These are phyloP conservation scores for Oleoguttula mirabilis DNA, from an alignment of 495 filamentous ascomycete genomes.

Conservation along the genomic window DNA sequence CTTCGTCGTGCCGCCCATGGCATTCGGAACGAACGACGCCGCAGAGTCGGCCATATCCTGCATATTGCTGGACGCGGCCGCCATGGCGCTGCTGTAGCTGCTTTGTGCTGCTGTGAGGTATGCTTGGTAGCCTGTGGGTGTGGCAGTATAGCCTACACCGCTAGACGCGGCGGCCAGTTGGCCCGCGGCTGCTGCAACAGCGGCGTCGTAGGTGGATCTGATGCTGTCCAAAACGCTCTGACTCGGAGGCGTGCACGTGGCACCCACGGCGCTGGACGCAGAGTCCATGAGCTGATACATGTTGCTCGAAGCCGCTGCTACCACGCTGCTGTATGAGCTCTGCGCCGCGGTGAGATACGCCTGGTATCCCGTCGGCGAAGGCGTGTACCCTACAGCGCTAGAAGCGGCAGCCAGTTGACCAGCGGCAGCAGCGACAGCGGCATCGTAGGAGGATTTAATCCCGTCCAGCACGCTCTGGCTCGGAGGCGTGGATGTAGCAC, in stretches of 20 bases:
- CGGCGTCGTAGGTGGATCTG: conserved; percentile 37
- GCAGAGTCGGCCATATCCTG: too few relatives aligned
- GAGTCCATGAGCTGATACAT: conserved; percentile 34
- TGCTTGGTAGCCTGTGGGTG: conserved; percentile 32
- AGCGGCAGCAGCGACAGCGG: too few relatives aligned
- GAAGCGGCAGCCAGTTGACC: too few relatives aligned
- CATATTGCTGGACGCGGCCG: conserved; percentile 39
- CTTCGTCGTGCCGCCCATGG: neutral
- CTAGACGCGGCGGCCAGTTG: conserved; percentile 54
- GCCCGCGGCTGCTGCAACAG: conserved; percentile 38
- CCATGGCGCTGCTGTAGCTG: conserved; percentile 37
- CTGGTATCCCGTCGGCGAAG: too few relatives aligned
- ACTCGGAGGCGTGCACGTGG: conserved; percentile 32
- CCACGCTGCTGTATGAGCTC: conserved; percentile 35
- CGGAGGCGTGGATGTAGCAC: conserved; percentile 32
- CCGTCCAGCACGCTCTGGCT: conserved; percentile 29
- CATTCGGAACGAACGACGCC: neutral
- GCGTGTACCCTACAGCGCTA: too few relatives aligned
- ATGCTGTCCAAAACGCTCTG: conserved; percentile 31
- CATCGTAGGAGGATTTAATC: too few relatives aligned
- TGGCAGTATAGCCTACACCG: conserved; percentile 37
- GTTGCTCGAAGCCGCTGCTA: conserved; percentile 38
- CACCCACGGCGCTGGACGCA: conserved; percentile 20
- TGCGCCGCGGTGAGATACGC: too few relatives aligned
- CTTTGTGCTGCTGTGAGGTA: conserved; percentile 33